Evolutionary conservation across 108 stramenopile genomes (phyloP).

Genomic region (Bacterosira constricta): DNA sequence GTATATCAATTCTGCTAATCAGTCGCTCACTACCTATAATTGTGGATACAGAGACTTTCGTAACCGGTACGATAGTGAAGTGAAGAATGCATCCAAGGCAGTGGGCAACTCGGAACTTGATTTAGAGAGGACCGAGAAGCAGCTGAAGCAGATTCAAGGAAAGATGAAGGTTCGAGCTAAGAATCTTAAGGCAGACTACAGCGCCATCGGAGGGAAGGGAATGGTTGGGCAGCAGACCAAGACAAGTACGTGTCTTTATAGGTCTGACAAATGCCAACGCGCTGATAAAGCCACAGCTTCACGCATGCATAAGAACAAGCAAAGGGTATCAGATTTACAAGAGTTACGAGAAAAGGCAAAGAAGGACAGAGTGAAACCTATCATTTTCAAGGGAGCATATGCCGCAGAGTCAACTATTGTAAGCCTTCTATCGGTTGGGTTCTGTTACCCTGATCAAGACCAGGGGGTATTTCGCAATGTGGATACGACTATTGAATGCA

Average conservation of each 20-base stretch:
- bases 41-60: conserved; percentile 54
- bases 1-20: conserved; percentile 58
- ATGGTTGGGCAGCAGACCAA: too few species aligned
- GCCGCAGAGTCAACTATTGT: conserved; percentile 23
- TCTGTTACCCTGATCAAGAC: conserved; percentile 31
- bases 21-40: conserved; percentile 48
- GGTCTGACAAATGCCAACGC: too few species aligned
- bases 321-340: conserved; percentile 41
- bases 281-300: conserved; percentile 59
- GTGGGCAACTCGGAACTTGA: conserved; percentile 11
- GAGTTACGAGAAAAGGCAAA: conserved; percentile 27
- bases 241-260: too few species aligned
- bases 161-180: conserved; percentile 42
- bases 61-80: conserved; percentile 5
- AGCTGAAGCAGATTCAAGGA: conserved; percentile 40
- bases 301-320: conserved; percentile 47
- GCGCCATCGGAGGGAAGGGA: background rate
- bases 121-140: conserved; percentile 41
- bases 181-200: conserved; percentile 34
- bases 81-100: conserved; percentile 20
- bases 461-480: conserved; percentile 45
- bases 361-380: conserved; percentile 34
- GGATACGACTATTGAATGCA: conserved; percentile 38
- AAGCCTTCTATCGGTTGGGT: conserved; percentile 43
- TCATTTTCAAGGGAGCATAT: conserved; percentile 39